Base-by-base conservation (phyloP, 192 early-diverging fungal species). In the Entomortierella beljakovae region DNA sequence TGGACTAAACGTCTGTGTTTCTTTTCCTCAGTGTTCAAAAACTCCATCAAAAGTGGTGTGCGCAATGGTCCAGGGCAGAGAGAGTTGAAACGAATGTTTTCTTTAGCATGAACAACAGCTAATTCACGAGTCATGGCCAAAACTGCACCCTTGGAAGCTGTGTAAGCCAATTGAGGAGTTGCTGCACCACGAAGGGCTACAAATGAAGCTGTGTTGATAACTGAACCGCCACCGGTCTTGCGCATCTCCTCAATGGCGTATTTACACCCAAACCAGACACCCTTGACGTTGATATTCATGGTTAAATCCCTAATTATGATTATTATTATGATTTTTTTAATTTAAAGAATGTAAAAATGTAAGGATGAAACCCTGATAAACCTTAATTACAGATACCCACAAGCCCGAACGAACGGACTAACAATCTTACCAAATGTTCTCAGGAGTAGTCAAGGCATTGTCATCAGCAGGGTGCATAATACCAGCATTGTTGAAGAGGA, bases 401-500 rank as follows among this genome's bases (percentile, higher is more conserved):
- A n/a, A n/a, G n/a, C n/a, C n/a, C n/a, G 33, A 10, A 55, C 34
- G 61, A 22, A 26, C 32, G n/a, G n/a, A 32, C 62, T n/a, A 37
- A 54, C 84, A 84, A 7, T 86, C 67, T 65, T 93, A 92, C 94
- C 94, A 96, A 50, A 93, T 84, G 25, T 84, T 82, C 68, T 96
- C 93, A 6, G 90, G 84, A 37, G 93, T 94, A 35, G 83, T 92
- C 29, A 90, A 53, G 50, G 90, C 92, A 74, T 94, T 92, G 81
- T 94, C 91, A 69, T 94, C 93, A 42, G 82, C 80, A 48, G 91
- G 88, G 57, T 90, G 87, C 92, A 96, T 94, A 82, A 96, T 94
- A 46, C 93, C 94, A 15, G 94, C 93, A 70, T 94, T 94, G 81
- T 96, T 96, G 84, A 96, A 94, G 70, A 94, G 87, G 32, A 96